Evolutionary conservation across 352 stramenopile genomes (phyloP).

Genomic region (Pythium rhizo-oryzae): DNA sequence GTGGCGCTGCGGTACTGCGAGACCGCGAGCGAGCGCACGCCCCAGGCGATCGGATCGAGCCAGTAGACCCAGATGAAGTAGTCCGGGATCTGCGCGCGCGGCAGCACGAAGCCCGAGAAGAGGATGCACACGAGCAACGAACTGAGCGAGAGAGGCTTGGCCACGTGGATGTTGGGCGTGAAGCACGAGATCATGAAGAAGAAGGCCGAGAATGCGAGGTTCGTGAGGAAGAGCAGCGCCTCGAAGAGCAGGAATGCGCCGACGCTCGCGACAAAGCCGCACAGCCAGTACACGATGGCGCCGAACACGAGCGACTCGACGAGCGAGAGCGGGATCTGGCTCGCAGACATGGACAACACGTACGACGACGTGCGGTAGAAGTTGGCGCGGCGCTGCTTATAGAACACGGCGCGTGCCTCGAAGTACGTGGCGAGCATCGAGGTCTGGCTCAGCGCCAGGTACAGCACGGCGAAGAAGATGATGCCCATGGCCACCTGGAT

Average conservation of each 20-base stretch:
- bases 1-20: constrained; percentile 22
- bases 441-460: constrained; percentile 58
- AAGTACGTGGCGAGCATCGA: constrained; percentile 67
- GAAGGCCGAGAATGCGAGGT: constrained; percentile 27
- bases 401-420: constrained; percentile 50
- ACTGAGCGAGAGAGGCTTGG: constrained; percentile 31
- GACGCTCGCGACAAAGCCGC: constrained; percentile 46
- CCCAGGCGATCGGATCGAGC: constrained; percentile 44
- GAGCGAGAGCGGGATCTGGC: constrained; percentile 37
- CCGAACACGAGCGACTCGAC: constrained; percentile 69
- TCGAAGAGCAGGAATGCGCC: constrained; percentile 59
- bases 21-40: constrained; percentile 30
- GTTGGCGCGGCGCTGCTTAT: constrained; percentile 72
- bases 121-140: constrained; percentile 34
- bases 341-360: constrained; percentile 41
- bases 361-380: constrained; percentile 74
- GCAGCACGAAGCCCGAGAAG: constrained; percentile 41
- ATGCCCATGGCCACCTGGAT: constrained; percentile 53
- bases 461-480: constrained; percentile 73
- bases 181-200: constrained; percentile 36
- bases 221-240: constrained; percentile 51
- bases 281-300: constrained; percentile 72
- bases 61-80: constrained; percentile 41
- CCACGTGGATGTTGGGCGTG: constrained; percentile 31
- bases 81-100: constrained; percentile 33